phyloP scores from a whole-genome alignment of 495 filamentous ascomycete genomes.

The Pyrenula aspistea region DNA sequence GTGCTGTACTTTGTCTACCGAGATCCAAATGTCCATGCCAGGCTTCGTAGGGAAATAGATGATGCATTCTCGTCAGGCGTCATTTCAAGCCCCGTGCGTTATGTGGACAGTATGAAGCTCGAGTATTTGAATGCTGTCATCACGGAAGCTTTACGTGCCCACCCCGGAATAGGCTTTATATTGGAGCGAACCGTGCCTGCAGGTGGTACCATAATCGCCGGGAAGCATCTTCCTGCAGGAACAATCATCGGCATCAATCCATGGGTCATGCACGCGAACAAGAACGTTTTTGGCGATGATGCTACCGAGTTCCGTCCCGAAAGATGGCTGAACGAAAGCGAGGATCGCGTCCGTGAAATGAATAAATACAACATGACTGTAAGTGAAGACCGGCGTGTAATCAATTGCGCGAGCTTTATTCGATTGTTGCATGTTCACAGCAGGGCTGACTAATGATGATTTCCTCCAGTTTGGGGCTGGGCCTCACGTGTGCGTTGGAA shows the following conservation, averaged over 20 bases:
- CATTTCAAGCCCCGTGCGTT: slow-evolving; percentile 46
- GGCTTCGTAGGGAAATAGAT: slow-evolving; percentile 39
- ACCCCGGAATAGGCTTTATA: slow-evolving; percentile 46
- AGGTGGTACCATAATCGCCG: slow-evolving; percentile 18
- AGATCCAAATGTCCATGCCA: slow-evolving; percentile 28
- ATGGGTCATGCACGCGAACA: slow-evolving; percentile 49
- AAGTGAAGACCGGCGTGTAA: too few species aligned
- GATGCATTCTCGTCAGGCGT: slow-evolving; percentile 39
- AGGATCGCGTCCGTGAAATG: too few species aligned
- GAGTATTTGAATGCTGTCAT: slow-evolving; percentile 53
- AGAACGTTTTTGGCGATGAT: slow-evolving; percentile 46
- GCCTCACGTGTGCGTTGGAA: too few species aligned
- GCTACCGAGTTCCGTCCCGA: slow-evolving; percentile 46
- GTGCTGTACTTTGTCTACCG: slow-evolving; percentile 56
- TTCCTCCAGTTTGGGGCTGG: too few species aligned
- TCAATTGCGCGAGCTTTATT: too few species aligned
- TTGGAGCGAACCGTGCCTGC: slow-evolving; percentile 35
- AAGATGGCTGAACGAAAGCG: slow-evolving; percentile 48
- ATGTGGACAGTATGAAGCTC: slow-evolving; percentile 43
- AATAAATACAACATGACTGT: too few species aligned
- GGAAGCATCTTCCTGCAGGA: slow-evolving; percentile 44
- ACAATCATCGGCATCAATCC: slow-evolving; percentile 52
- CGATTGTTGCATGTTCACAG: too few species aligned
- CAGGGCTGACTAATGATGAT: too few species aligned
- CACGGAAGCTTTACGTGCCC: slow-evolving; percentile 54